Evolutionary conservation across 1,139 yeast genomes (phyloP), one percentile per base, ranked within the genome.

Genomic region (Debaryomyces coudertii): DNA sequence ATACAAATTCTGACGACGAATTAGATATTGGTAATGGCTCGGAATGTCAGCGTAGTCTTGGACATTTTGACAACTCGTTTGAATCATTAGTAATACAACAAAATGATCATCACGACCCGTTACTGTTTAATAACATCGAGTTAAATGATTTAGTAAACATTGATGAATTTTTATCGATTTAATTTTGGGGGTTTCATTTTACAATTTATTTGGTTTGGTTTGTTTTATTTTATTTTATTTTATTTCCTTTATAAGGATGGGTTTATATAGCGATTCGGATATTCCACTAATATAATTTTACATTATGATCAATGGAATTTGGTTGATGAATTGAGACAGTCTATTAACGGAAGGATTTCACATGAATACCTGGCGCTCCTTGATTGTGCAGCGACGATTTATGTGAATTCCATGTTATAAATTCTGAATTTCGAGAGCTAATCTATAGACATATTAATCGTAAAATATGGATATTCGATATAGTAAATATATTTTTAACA

Each of bases 121-220:
- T 29, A 18, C 16, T 8, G 14, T 9, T 35, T 5, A 37, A 37
- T 15, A 28, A n/a, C 28, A 28, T 37, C 34, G 41, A 37, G 27
- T 28, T 27, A 4, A 37, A 12, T 28, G 41, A 40, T 15, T 36
- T 36, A 24, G 24, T 47, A 18, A 38, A 48, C 22, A 33, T 48
- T 31, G 52, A 47, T 20, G 50, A 47, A 22, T 49, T 47, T 44
- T 49, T 49, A 30, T 47, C 47, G 18, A 38, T 49, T 38, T 45
- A 42, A 43, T 30, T 31, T 31, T 24, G 28, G 41, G 34, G 24
- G 12, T 40, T 39, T 9, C 36, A 23, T 42, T 23, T 36, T 29
- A 41, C 31, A 37, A 39, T 44, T 36, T 46, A 29, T 36, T 46
- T 36, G 42, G 41, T 39, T 42, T 18, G 41, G 41, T 37, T 37